These are phyloP conservation scores for Brettanomyces sp. DNA, from an alignment of 805 yeast species.

Conservation along the genomic window DNA sequence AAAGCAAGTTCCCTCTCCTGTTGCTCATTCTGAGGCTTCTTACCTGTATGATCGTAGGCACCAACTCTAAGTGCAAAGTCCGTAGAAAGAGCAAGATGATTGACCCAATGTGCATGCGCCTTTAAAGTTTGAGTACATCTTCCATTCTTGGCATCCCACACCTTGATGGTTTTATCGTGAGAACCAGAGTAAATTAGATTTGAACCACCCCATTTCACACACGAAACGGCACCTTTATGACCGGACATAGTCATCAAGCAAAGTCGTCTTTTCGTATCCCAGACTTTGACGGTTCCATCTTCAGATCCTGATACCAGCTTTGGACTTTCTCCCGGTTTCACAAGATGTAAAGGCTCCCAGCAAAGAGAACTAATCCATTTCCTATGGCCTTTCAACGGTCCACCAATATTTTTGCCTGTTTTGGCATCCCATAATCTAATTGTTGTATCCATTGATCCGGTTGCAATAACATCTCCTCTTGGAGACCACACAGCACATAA, in stretches of 20 bases:
- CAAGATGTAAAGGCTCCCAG: constrained; percentile 92
- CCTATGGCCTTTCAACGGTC: constrained; percentile 67
- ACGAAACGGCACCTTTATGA: constrained; percentile 80
- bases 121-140: constrained; percentile 68
- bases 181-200: constrained; percentile 81
- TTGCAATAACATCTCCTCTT: constrained; percentile 82
- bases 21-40: constrained; percentile 31
- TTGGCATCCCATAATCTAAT: constrained; percentile 79
- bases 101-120: constrained; percentile 97
- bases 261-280: constrained; percentile 73
- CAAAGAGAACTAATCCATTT: constrained; percentile 85
- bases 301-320: constrained; percentile 82
- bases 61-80: constrained; percentile 84
- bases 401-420: constrained; percentile 67
- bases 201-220: constrained; percentile 96
- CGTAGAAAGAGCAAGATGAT: constrained; percentile 84
- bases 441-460: constrained; percentile 92
- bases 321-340: constrained; percentile 53
- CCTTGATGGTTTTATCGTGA: constrained; percentile 90
- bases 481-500: constrained; percentile 88
- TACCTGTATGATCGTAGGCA: constrained; percentile 70
- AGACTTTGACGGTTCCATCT: constrained; percentile 79
- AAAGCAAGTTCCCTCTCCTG: constrained; percentile 47
- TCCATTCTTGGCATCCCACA: constrained; percentile 82
- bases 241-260: constrained; percentile 72